Percentiles rank a stretch among this genome's conserved stretches.
phyloP scores from a whole-genome alignment of 2,329 filamentous ascomycete genomes.

The Emydomyces testavorans region DNA sequence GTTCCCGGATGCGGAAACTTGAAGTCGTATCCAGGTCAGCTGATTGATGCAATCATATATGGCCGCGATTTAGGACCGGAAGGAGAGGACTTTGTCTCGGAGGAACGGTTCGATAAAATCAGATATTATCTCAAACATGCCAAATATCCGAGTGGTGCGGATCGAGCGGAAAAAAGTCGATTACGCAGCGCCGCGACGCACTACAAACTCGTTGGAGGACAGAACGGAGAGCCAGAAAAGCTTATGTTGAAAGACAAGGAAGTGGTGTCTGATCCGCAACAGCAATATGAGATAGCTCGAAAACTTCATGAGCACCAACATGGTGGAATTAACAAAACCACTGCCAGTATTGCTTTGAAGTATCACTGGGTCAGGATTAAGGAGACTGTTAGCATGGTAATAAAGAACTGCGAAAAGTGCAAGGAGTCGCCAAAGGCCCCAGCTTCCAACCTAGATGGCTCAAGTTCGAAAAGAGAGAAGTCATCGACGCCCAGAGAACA shows the following conservation, averaged over 20 bases:
- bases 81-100: conserved; percentile 72
- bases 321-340: conserved; percentile 96
- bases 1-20: conserved; percentile 62
- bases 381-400: conserved; percentile 88
- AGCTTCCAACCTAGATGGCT: conserved; percentile 12
- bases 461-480: conserved; percentile 18
- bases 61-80: conserved; percentile 53
- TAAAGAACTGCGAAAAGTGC: conserved; percentile 81
- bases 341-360: conserved; percentile 79
- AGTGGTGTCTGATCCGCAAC: conserved; percentile 78
- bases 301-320: conserved; percentile 64
- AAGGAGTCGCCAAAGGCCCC: conserved; percentile 62
- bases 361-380: conserved; percentile 99
- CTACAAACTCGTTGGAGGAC: conserved; percentile 61
- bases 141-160: conserved; percentile 84
- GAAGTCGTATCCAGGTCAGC: conserved; percentile 54
- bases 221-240: conserved; percentile 49
- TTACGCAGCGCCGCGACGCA: conserved; percentile 87
- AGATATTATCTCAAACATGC: conserved; percentile 91
- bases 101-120: conserved; percentile 98
- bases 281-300: conserved; percentile 81
- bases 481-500: conserved; percentile 11
- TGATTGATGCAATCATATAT: conserved; percentile 67
- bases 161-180: conserved; percentile 89
- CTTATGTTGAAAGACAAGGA: conserved; percentile 97